Base-by-base conservation (phyloP, 495 filamentous ascomycete species). In the Aspergillus nidulans region DNA sequence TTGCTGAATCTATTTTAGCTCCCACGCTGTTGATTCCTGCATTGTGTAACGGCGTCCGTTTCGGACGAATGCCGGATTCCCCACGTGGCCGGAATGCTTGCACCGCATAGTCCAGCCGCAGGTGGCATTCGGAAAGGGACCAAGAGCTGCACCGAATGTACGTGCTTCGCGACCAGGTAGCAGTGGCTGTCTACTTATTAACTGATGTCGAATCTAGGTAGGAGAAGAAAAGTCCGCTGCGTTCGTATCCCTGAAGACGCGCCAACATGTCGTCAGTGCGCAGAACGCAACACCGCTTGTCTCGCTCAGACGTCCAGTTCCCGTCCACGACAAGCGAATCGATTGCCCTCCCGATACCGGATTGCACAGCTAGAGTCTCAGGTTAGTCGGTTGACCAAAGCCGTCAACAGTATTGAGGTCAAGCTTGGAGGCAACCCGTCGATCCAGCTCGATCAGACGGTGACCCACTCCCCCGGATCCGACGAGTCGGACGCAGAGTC, bases 71-170 rank as follows among this genome's bases (percentile, higher is more conserved):
- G 15, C 39, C 20, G 32, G 2, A 25, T 30, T 16, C 7, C 38
- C 16, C 13, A n/a, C 43, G 32, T 21, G 26, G 23, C 23, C 43
- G 6, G 28, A 12, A 56, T 56, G 53, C 39, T 56, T 3, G 45
- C 34, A 19, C 44, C 44, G 6, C 53, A 56, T 19, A 39, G 15
- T 41, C 34, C 25, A 23, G 15, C 50, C 12, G 40, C 38, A 10
- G 34, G 8, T 34, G 30, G 30, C 30, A 12, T 48, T 19, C 59
- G 72, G 5, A 73, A 72, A 32, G 70, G 72, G 5, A 73, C 72
- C 3, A 75, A 64, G 44, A 75, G 72, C 53, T 75, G 72, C 57
- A 58, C 62, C 5, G 65, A 75, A 58, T 73, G 72, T 73, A 63
- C 40, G 65, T 60, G 32, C 9, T 16, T n/a, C n/a, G n/a, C n/a